Conservation (phyloP, 2,329 filamentous ascomycete genomes). For the Cladophialophora yegresii region DNA sequence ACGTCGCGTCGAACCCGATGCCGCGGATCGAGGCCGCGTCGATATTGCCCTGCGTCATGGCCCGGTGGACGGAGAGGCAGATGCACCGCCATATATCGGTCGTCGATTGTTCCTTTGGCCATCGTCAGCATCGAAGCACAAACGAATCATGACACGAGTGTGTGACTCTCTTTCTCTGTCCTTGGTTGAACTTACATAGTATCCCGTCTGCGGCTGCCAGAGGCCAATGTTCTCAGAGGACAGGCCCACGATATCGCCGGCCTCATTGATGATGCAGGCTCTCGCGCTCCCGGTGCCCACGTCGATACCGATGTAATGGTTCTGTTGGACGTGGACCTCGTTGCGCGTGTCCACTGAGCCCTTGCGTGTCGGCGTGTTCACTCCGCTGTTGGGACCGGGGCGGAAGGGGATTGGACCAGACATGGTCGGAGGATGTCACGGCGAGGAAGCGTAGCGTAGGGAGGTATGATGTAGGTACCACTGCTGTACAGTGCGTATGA, state of each 20-base stretch:
- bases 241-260: slow-evolving; percentile 78
- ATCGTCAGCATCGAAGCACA: background rate
- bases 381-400: slow-evolving; percentile 24
- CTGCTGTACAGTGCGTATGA: no score
- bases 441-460: no score
- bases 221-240: slow-evolving; percentile 75
- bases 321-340: slow-evolving; percentile 58
- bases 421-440: background rate
- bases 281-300: slow-evolving; percentile 94
- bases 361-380: slow-evolving; percentile 36
- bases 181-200: slow-evolving; percentile 60
- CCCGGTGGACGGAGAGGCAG: slow-evolving; percentile 80
- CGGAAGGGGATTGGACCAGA: slow-evolving; percentile 24
- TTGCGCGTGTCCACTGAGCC: slow-evolving; percentile 54
- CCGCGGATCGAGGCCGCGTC: slow-evolving; percentile 76
- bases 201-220: slow-evolving; percentile 75
- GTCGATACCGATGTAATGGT: slow-evolving; percentile 82
- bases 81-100: slow-evolving; percentile 96
- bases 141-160: background rate
- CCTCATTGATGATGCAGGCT: slow-evolving; percentile 90
- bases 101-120: slow-evolving; percentile 85
- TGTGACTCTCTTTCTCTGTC: background rate
- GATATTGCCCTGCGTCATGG: slow-evolving; percentile 78
- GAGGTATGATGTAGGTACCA: no score
- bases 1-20: slow-evolving; percentile 98